Evolutionary conservation across 2,329 filamentous ascomycete species (phyloP).

Genomic region (Pleomassaria siparia): DNA sequence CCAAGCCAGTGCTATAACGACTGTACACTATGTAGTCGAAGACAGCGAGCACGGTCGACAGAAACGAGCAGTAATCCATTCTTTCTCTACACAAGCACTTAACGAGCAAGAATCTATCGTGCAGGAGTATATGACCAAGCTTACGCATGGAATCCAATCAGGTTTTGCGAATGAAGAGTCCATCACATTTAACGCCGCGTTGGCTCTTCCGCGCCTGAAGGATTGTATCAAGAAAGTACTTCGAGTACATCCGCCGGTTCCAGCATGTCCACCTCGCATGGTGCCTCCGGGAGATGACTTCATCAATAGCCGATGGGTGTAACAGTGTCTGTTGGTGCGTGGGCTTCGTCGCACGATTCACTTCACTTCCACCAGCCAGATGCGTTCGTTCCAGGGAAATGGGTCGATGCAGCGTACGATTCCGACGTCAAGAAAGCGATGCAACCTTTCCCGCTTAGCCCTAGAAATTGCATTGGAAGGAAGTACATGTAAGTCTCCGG

Average conservation of each 20-base stretch:
- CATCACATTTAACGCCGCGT: conserved; percentile 10
- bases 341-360: conserved; percentile 7
- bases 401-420: conserved; percentile 10
- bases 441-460: conserved; percentile 17
- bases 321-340: conserved; percentile 7
- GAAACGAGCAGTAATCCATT: conserved; percentile 8
- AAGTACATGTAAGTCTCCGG: neutral
- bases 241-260: conserved; percentile 39
- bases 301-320: conserved; percentile 27
- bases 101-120: conserved; percentile 13
- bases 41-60: conserved; percentile 11
- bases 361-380: conserved; percentile 8
- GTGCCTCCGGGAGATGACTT: conserved; percentile 26
- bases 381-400: conserved; percentile 7
- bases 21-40: conserved; percentile 13
- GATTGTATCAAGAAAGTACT: conserved; percentile 38
- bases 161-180: conserved; percentile 7
- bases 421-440: conserved; percentile 13
- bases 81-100: conserved; percentile 9
- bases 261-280: conserved; percentile 13
- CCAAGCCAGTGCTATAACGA: conserved; percentile 10
- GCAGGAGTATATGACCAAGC: conserved; percentile 8
- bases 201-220: conserved; percentile 27
- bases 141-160: conserved; percentile 9
- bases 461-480: conserved; percentile 18